Evolutionary conservation across 2,329 filamentous ascomycete genomes (phyloP).

Genomic region (Peltaster fructicola): DNA sequence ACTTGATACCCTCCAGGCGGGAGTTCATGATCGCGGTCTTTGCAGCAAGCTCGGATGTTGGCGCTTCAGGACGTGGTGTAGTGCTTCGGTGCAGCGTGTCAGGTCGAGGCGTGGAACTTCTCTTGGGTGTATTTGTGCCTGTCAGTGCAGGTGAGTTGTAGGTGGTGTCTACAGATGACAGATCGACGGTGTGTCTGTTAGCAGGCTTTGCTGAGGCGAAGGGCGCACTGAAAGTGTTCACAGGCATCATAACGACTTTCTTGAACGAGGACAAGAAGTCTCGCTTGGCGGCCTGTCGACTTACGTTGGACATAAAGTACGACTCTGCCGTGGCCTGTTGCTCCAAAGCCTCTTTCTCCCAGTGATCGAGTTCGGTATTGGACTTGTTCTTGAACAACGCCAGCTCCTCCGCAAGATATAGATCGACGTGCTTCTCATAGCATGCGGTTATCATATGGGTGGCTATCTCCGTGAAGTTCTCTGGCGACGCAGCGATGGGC

Average conservation of each 20-base stretch:
- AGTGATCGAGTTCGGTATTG: slow-evolving; percentile 58
- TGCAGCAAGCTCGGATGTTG: slow-evolving; percentile 79
- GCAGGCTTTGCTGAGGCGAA: slow-evolving; percentile 32
- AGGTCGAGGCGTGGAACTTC: slow-evolving; percentile 8
- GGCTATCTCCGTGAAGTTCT: slow-evolving; percentile 45
- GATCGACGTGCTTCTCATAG: slow-evolving; percentile 84
- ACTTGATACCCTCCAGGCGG: slow-evolving; percentile 82
- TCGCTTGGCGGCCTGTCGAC: slow-evolving; percentile 84
- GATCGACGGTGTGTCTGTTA: slow-evolving; percentile 8
- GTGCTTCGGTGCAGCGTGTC: slow-evolving; percentile 14
- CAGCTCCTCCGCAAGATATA: slow-evolving; percentile 83
- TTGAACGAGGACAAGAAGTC: slow-evolving; percentile 95
- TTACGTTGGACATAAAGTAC: slow-evolving; percentile 91
- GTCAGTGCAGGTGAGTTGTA: slow-evolving; percentile 6
- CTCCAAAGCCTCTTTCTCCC: slow-evolving; percentile 84
- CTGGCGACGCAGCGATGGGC: slow-evolving; percentile 44
- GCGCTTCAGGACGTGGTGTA: slow-evolving; percentile 40
- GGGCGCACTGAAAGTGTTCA: slow-evolving; percentile 63
- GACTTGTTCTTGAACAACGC: slow-evolving; percentile 66
- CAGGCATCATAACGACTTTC: slow-evolving; percentile 98
- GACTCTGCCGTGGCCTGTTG: slow-evolving; percentile 83
- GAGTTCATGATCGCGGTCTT: slow-evolving; percentile 98
- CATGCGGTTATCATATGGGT: slow-evolving; percentile 51
- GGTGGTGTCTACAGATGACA: slow-evolving; percentile 12
- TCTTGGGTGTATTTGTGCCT: slow-evolving; percentile 1